Evolutionary conservation across 306 rosid genomes (phyloP), one percentile per base, ranked within the genome.

Genomic region (Dryas alaskensis): DNA sequence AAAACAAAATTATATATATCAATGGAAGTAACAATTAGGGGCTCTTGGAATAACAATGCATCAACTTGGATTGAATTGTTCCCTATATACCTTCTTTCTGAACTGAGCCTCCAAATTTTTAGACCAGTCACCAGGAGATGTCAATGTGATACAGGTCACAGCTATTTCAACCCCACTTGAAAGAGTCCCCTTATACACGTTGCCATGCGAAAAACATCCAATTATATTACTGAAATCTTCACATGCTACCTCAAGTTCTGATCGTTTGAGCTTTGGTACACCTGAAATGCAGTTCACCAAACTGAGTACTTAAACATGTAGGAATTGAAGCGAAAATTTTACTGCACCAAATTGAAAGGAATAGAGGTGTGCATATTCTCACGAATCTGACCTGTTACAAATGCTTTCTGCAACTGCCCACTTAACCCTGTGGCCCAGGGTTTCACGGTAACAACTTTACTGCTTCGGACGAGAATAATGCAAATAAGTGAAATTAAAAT

Each of bases 401-500:
- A 91, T 52, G 98, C 98, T 77, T 88, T 94, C 82, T 92, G 94
- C 54, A 94, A 88, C 82, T 91, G 98, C 61, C 98, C 97, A 81
- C 98, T 94, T 79, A 94, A 76, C 59, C 98, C 98, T 71, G 98
- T 89, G 48, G 88, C 86, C 98, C 98, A 91, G 70, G 98, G 97
- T 84, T 84, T 91, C 12, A 94, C 97, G 2, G 96, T 78, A 25
- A 82, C 92, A 67, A 89, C 96, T 76, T 86, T 87, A 39, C 51
- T 89, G 80, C 81, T 84, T 80, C 92, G 59, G 84, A 82, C 77
- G 78, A 81, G 73, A 80, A 81, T 60, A 50, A 84, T 53, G 78
- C 71, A 74, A 57, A 69, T 37, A 7, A 73, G 80, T 55, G 89
- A 71, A 47, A 84, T 74, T 69, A 89, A 67, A 73, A 89, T 48